Evolutionary conservation across 768 basidiomycete species (phyloP).

Genomic region (Cubamyces lactineus): DNA sequence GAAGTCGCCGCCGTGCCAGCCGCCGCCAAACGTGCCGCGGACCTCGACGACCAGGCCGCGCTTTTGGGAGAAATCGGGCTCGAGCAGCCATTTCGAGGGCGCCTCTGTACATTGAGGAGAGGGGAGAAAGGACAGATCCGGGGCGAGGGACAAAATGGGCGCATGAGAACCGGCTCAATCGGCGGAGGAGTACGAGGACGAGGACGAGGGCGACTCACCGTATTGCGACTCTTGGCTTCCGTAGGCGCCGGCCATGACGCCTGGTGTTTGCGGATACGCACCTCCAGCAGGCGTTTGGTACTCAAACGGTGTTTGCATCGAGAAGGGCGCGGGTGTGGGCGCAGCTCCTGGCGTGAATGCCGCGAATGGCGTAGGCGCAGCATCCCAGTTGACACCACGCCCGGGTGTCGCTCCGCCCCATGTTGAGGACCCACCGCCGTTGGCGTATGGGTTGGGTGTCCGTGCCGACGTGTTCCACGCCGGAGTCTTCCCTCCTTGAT

Average conservation of each 20-base stretch:
- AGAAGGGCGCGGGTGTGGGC: conserved; percentile 47
- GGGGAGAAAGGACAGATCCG: not conserved
- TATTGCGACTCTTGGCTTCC: conserved; percentile 2
- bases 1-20: conserved; percentile 33
- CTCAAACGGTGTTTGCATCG: conserved; percentile 26
- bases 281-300: conserved; percentile 22
- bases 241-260: conserved; percentile 17
- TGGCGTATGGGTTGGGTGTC: conserved; percentile 51
- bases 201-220: conserved; percentile 16
- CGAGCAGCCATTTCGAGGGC: conserved; percentile 30
- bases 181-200: too few species aligned
- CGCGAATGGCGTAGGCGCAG: conserved; percentile 30
- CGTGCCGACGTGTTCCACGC: conserved; percentile 51
- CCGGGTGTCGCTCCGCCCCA: conserved; percentile 35
- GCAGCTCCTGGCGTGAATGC: conserved; percentile 43
- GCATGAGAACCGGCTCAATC: too few species aligned
- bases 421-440: conserved; percentile 20
- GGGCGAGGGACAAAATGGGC: too few species aligned
- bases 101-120: conserved; percentile 17
- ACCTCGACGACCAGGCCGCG: conserved; percentile 31
- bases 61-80: conserved; percentile 23
- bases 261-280: conserved; percentile 25
- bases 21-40: conserved; percentile 23
- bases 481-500: conserved; percentile 47
- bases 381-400: conserved; percentile 32